Evolutionary conservation across 495 filamentous ascomycete genomes (phyloP).

Genomic region (Copromyces sp.): DNA sequence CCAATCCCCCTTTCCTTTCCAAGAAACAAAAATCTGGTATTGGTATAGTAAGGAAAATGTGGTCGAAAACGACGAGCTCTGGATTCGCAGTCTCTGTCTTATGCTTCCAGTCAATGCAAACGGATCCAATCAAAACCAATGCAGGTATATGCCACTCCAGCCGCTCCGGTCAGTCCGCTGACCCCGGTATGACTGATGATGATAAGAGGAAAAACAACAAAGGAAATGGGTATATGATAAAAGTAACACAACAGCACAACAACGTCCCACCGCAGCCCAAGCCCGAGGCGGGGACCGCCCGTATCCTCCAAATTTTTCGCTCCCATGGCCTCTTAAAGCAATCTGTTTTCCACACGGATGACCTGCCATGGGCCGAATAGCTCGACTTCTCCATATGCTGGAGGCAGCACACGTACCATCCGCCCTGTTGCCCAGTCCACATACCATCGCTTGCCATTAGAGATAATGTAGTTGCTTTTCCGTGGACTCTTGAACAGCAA

Average conservation of each 20-base stretch:
- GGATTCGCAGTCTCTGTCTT: background rate
- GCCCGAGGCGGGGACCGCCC: background rate
- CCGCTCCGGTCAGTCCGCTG: background rate
- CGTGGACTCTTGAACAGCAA: conserved; percentile 35
- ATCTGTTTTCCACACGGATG: conserved; percentile 24
- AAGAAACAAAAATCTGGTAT: background rate
- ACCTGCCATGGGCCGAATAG: conserved; percentile 28
- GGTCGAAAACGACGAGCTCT: background rate
- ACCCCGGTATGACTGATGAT: background rate
- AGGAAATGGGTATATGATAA: background rate
- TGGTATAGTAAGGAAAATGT: background rate
- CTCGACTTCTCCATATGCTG: conserved; percentile 30
- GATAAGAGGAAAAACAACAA: background rate
- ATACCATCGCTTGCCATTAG: conserved; percentile 35
- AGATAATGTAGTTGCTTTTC: conserved; percentile 36
- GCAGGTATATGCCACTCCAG: background rate
- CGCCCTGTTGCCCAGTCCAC: conserved; percentile 39
- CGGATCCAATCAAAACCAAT: background rate
- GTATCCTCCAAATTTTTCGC: background rate
- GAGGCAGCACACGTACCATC: conserved; percentile 31
- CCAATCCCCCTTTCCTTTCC: background rate
- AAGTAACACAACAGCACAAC: background rate
- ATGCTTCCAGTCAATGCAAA: background rate
- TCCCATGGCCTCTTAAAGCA: conserved; percentile 7
- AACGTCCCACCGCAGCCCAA: background rate